phyloP scores from a whole-genome alignment of 805 yeast species.

The Candida montana region DNA sequence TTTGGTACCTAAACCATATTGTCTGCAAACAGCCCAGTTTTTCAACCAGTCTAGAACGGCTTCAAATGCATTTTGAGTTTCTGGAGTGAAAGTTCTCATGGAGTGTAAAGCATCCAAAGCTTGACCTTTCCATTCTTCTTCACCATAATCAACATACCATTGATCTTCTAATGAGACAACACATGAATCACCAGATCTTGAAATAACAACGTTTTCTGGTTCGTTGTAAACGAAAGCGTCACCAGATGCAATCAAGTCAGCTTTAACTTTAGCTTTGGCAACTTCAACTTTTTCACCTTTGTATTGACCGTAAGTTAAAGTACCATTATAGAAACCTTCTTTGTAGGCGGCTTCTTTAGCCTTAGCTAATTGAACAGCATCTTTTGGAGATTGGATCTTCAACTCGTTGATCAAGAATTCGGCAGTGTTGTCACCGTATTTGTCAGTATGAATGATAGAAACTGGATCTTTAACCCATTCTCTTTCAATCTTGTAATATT shows the following conservation, averaged over 20 bases:
- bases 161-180: conserved; percentile 96
- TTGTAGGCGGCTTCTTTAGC: conserved; percentile 95
- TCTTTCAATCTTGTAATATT: conserved; percentile 75
- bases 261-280: conserved; percentile 84
- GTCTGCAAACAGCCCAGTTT: conserved; percentile 97
- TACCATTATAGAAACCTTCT: conserved; percentile 93
- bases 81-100: conserved; percentile 77
- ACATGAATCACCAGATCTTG: conserved; percentile 96
- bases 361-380: conserved; percentile 73
- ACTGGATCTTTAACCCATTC: conserved; percentile 83
- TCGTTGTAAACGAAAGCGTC: conserved; percentile 88
- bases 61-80: conserved; percentile 87
- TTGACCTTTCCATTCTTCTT: conserved; percentile 76
- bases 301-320: conserved; percentile 73
- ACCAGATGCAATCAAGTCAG: conserved; percentile 70
- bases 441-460: conserved; percentile 72
- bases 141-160: conserved; percentile 98
- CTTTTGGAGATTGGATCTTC: conserved; percentile 94
- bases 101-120: conserved; percentile 72
- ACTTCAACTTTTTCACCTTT: conserved; percentile 84
- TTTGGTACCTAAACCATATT: conserved; percentile 91
- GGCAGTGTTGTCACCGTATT: conserved; percentile 87
- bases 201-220: conserved; percentile 85
- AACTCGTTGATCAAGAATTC: conserved; percentile 75
- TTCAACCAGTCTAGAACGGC: conserved; percentile 93